Evolutionary conservation across 2,329 filamentous ascomycete species (phyloP).

Genomic region (Clarireedia paspali): DNA sequence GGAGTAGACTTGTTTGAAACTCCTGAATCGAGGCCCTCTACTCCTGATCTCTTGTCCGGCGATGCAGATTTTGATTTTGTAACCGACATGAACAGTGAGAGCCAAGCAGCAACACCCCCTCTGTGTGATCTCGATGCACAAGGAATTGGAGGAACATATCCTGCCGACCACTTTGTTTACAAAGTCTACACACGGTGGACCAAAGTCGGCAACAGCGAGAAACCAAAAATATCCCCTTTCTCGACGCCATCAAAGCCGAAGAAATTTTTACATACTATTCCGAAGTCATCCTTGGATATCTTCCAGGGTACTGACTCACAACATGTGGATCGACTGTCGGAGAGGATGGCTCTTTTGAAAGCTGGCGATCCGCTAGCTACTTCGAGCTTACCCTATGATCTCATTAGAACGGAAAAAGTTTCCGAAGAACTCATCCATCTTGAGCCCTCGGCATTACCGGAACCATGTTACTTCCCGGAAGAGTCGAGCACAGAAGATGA

Average conservation of each 20-base stretch:
- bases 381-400: not conserved
- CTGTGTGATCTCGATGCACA: slow-evolving; percentile 43
- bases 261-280: slow-evolving; percentile 15
- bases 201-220: not conserved
- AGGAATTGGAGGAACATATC: slow-evolving; percentile 50
- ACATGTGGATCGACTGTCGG: slow-evolving; percentile 1
- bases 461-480: not conserved
- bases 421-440: not conserved
- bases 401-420: not conserved
- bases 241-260: slow-evolving; percentile 9
- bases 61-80: slow-evolving; percentile 28
- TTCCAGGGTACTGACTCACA: slow-evolving; percentile 8
- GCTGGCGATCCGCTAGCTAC: not conserved
- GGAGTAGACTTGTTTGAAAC: slow-evolving; percentile 14
- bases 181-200: slow-evolving; percentile 35
- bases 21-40: slow-evolving; percentile 15
- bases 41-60: slow-evolving; percentile 18
- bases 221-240: slow-evolving; percentile 12
- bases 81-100: slow-evolving; percentile 6
- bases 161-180: slow-evolving; percentile 57
- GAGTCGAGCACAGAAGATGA: not conserved
- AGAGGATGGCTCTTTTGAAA: slow-evolving; percentile 5
- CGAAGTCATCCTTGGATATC: slow-evolving; percentile 13
- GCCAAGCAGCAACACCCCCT: not conserved
- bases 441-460: slow-evolving; percentile 4